phyloP scores from a whole-genome alignment of 306 rosid genomes.

The Chamaecrista fasciculata region DNA sequence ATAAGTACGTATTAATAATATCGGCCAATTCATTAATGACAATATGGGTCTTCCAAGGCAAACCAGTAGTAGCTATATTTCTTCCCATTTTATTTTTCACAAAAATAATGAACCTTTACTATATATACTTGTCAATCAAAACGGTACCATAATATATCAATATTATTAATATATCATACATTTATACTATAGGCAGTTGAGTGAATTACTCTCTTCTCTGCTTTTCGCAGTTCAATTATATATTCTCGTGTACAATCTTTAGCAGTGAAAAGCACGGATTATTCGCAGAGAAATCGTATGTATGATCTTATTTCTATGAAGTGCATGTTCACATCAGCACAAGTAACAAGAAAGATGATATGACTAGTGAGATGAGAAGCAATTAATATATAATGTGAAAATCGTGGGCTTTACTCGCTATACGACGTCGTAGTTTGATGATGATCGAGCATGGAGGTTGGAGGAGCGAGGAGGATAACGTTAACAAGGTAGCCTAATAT shows the following conservation, averaged over 20 bases:
- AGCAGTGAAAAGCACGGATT: not conserved
- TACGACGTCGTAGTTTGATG: not conserved
- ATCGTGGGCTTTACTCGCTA: not conserved
- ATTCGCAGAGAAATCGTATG: too few species aligned
- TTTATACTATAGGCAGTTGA: too few species aligned
- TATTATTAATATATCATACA: too few species aligned
- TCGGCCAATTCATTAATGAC: conserved; percentile 29
- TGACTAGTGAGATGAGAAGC: not conserved
- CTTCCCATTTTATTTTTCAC: not conserved
- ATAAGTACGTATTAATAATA: conserved; percentile 20
- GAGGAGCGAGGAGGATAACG: too few species aligned
- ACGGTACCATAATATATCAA: too few species aligned
- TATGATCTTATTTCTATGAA: too few species aligned
- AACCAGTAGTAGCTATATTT: not conserved
- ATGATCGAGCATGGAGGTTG: too few species aligned
- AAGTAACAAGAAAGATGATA: not conserved
- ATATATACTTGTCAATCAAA: too few species aligned
- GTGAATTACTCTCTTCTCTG: too few species aligned
- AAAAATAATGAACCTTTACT: not conserved
- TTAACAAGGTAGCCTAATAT: not conserved
- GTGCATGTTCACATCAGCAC: not conserved
- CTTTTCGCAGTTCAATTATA: not conserved
- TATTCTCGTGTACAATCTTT: not conserved
- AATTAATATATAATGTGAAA: not conserved
- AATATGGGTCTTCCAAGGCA: conserved; percentile 18